Percentiles rank a stretch among this genome's conserved stretches.
phyloP scores from a whole-genome alignment of 2,329 filamentous ascomycete species.

The Pestalotiopsis fici region DNA sequence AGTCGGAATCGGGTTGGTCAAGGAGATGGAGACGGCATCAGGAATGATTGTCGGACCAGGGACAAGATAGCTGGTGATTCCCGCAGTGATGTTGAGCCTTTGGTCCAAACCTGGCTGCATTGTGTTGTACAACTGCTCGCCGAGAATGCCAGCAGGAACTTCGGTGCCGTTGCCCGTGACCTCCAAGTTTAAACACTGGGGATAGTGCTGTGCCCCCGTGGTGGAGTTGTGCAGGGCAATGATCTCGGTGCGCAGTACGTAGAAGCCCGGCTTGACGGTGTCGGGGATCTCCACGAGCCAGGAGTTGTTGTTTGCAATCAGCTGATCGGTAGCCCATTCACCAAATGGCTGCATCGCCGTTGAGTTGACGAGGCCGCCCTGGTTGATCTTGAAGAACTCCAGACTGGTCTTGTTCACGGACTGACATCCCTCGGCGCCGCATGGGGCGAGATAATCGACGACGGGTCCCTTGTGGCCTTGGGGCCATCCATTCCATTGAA shows the following conservation, averaged over 20 bases:
- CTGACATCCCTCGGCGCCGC: slow-evolving; percentile 29
- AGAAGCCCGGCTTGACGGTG: slow-evolving; percentile 31
- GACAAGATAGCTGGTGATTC: slow-evolving; percentile 10
- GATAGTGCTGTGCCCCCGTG: slow-evolving; percentile 23
- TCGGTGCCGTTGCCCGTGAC: slow-evolving; percentile 18
- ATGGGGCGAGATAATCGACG: slow-evolving; percentile 38
- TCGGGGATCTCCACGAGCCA: slow-evolving; percentile 21
- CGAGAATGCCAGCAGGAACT: slow-evolving; percentile 5
- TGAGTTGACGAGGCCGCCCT: slow-evolving; percentile 26
- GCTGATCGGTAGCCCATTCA: slow-evolving; percentile 45
- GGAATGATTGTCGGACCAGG: slow-evolving; percentile 13
- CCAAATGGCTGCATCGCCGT: slow-evolving; percentile 44
- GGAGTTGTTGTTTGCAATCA: slow-evolving; percentile 39
- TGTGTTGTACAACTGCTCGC: slow-evolving; percentile 10
- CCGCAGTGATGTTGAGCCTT: slow-evolving; percentile 10
- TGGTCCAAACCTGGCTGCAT: slow-evolving; percentile 8
- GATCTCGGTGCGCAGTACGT: slow-evolving; percentile 26
- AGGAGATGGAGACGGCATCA: slow-evolving; percentile 8
- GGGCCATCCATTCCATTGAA: slow-evolving; percentile 41
- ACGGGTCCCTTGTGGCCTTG: slow-evolving; percentile 38
- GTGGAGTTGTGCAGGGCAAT: slow-evolving; percentile 25
- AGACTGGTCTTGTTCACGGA: slow-evolving; percentile 30
- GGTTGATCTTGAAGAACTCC: slow-evolving; percentile 31
- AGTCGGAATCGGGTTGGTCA: slow-evolving; percentile 8
- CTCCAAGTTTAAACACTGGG: slow-evolving; percentile 26